These are phyloP conservation scores for Penicillium expansum DNA, from an alignment of 2,329 filamentous ascomycete species.

Conservation along the genomic window DNA sequence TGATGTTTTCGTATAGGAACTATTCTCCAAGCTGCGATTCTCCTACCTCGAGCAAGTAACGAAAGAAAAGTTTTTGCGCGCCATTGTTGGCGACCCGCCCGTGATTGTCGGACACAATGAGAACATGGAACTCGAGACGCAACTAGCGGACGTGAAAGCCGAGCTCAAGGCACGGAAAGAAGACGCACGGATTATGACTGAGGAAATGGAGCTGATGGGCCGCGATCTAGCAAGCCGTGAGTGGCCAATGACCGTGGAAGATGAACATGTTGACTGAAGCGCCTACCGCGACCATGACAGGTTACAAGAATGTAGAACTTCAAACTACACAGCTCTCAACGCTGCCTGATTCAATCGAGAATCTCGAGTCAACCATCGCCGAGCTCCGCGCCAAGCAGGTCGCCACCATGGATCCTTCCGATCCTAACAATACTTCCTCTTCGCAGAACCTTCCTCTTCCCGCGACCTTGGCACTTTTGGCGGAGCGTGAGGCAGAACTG, in stretches of 20 bases:
- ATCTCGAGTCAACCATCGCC: conserved; percentile 51
- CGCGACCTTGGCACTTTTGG: conserved; percentile 40
- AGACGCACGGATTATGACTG: conserved; percentile 71
- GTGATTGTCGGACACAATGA: conserved; percentile 78
- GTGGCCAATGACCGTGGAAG: conserved; percentile 18
- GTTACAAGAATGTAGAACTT: conserved; percentile 55
- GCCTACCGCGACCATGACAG: conserved; percentile 28
- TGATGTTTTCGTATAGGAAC: conserved; percentile 54
- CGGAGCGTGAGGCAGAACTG: conserved; percentile 42
- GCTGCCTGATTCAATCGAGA: conserved; percentile 53
- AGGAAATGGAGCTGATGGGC: conserved; percentile 68
- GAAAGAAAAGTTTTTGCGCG: conserved; percentile 94
- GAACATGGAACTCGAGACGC: conserved; percentile 73
- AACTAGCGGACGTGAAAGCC: conserved; percentile 68
- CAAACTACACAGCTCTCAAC: conserved; percentile 52
- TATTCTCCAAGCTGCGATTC: conserved; percentile 94
- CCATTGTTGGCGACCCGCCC: conserved; percentile 86
- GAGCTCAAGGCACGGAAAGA: conserved; percentile 75
- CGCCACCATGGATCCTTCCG: conserved; percentile 61
- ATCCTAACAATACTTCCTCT: conserved; percentile 27
- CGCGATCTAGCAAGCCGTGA: conserved; percentile 60
- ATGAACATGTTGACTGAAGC: not conserved
- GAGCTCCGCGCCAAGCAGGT: conserved; percentile 54
- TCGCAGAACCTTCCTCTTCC: conserved; percentile 42
- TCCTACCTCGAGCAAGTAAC: conserved; percentile 98